Evolutionary conservation across 192 early-diverging fungal species (phyloP), one percentile per base, ranked within the genome.

Genomic region (Coemansia asiatica): DNA sequence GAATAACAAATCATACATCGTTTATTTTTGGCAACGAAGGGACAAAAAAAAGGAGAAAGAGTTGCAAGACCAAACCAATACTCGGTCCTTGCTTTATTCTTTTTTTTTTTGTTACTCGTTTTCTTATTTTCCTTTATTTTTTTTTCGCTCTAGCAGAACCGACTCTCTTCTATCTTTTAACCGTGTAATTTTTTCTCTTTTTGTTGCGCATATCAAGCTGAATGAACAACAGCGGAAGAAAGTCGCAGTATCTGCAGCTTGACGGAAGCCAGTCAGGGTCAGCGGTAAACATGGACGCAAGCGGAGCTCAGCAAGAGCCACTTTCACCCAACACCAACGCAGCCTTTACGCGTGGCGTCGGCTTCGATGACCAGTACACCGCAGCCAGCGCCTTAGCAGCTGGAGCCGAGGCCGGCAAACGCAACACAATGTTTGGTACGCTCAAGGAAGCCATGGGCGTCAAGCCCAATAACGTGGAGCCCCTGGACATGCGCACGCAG

Each of bases 331-430:
- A 35, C 13, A 6, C 56, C n/a, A 56, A 56, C 12, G 65, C 57
- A 2, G 74, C 64, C 7, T 79, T 79, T 57, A 64, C 67, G 28
- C 71, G 77, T 9, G 77, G 77, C 13, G 77, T 79, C 8, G 77
- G 77, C 6, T 79, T 74, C 21, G 77, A 79, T 40, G 69, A 70
- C 48, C 31, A 57, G 21, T 47, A 61, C 57, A 57, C 35, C 6
- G 22, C 13, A 22, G 61, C 48, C 18, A 60, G 25, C 60, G 58
- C 60, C 27, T 57, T 28, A 19, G 65, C 56, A 12, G 66, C 60
- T 28, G 56, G 61, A 44, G 69, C 63, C 25, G 36, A 51, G 54
- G 6, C 50, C 16, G 56, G 46, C 55, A 1, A 27, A 29, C 60
- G 64, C 19, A 58, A 31, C 27, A 56, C 71, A 8, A 46, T 72